Evolutionary conservation across 2,329 filamentous ascomycete species (phyloP), one percentile per base, ranked within the genome.

Genomic region (Aspergillus brunneoviolaceus): DNA sequence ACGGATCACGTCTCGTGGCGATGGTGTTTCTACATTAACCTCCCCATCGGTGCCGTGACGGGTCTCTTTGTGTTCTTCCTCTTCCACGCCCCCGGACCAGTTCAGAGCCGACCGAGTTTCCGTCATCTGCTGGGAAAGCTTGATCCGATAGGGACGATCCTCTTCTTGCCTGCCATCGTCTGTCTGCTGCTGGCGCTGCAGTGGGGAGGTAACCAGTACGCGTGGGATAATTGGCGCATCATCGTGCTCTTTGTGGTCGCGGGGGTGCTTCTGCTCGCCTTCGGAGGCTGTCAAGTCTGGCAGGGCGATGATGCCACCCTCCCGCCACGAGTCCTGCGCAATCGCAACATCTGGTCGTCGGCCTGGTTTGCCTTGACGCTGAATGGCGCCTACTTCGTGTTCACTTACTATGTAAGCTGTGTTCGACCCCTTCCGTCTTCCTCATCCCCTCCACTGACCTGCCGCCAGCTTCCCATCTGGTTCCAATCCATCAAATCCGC

Each of bases 21-120:
- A 6, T 63, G 61, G 63, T 65, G 59, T 25, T 65, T 65, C 54
- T 65, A 63, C 11, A 58, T 65, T 57, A 64, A 64, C 49, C 51
- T 64, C 3, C 64, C 64, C 2, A 47, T 64, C 11, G 64, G 64
- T 0, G 62, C 21, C 5, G 12, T 35, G 10, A 10, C 33, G 33
- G 45, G 51, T 5, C 14, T 29, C n/a, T 9, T 59, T 2, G 49
- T 61, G 16, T 19, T 58, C 0, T 45, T 60, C 11, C 9, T 60
- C n/a, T 53, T 64, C 6, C 47, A 58, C 0, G 19, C 47, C 3
- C 51, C 42, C 25, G 25, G 1, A 45, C 45, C 3, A 49, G 19
- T 27, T 42, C 25, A n/a, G 54, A 2, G 52, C 21, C 48, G 19
- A 50, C 27, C 19, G 35, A 21, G 4, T 27, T 27, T 27, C 25